phyloP scores from a whole-genome alignment of 1,284 basidiomycete species.

The Exobasidium cylindrosporum region DNA sequence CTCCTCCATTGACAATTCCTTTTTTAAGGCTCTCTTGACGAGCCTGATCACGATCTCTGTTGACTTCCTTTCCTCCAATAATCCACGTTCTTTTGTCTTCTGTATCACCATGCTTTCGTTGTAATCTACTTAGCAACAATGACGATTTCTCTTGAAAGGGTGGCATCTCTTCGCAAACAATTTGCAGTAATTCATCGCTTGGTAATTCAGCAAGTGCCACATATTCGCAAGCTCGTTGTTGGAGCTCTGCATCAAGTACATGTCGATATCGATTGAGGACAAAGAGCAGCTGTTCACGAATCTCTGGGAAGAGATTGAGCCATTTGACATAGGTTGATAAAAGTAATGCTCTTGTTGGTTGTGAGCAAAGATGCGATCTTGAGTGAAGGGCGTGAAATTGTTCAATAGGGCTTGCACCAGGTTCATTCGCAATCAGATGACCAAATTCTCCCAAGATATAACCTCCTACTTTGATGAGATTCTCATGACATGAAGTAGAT shows the following conservation, averaged over 20 bases:
- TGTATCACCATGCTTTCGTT: constrained; percentile 77
- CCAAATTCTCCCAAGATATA: constrained; percentile 94
- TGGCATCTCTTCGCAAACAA: constrained; percentile 97
- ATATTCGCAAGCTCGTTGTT: constrained; percentile 81
- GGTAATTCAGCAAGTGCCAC: constrained; percentile 42
- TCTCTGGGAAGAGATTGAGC: constrained; percentile 99
- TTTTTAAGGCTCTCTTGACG: constrained; percentile 61
- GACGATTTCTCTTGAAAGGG: constrained; percentile 91
- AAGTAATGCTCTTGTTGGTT: constrained; percentile 84
- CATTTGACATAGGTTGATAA: constrained; percentile 98
- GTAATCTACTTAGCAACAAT: constrained; percentile 74
- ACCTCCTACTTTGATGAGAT: constrained; percentile 88
- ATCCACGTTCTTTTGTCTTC: constrained; percentile 88
- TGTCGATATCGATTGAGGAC: constrained; percentile 93
- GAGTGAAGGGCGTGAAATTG: constrained; percentile 92
- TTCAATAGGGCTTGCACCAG: constrained; percentile 86
- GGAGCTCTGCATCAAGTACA: constrained; percentile 94
- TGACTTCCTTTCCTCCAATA: constrained; percentile 87
- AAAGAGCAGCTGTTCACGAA: constrained; percentile 85
- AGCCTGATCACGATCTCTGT: constrained; percentile 68
- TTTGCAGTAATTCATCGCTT: constrained; percentile 85
- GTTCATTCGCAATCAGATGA: constrained; percentile 91
- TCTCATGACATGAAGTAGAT: constrained; percentile 87
- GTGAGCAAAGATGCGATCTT: constrained; percentile 91
- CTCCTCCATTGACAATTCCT: constrained; percentile 48